phyloP scores from a whole-genome alignment of 257 asterid species.

The Gentiana dahurica region DNA sequence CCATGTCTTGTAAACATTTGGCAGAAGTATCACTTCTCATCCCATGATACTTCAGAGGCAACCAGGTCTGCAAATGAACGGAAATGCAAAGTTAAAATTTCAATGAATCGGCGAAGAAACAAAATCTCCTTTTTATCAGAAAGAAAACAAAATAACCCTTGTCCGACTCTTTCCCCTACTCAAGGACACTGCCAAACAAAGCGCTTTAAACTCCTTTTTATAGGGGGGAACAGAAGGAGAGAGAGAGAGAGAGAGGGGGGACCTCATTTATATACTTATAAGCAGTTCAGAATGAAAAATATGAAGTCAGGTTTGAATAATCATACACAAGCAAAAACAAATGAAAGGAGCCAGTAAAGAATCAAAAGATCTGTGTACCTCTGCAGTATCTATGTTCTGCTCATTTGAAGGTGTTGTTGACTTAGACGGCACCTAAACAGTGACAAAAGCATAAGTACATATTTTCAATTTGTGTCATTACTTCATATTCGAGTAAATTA shows the following conservation, averaged over 20 bases:
- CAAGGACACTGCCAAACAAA: no score
- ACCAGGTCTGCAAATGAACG: slow-evolving; percentile 47
- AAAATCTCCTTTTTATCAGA: no score
- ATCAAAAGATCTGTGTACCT: slow-evolving; percentile 30
- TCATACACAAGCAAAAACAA: background rate
- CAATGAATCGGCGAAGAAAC: no score
- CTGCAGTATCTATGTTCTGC: slow-evolving; percentile 31
- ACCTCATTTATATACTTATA: no score
- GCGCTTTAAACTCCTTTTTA: no score
- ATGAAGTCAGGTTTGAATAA: background rate
- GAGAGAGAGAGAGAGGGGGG: no score
- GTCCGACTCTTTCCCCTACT: no score
- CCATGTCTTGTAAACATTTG: slow-evolving; percentile 39
- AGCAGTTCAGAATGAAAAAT: background rate
- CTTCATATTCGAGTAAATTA: no score
- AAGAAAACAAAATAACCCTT: no score
- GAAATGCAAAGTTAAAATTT: slow-evolving; percentile 2
- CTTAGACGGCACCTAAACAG: slow-evolving; percentile 27
- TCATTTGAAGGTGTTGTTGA: slow-evolving; percentile 8
- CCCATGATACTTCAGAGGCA: slow-evolving; percentile 58
- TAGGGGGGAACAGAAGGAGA: no score
- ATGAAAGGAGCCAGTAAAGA: background rate
- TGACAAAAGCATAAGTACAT: background rate
- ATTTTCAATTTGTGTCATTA: no score
- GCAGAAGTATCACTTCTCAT: slow-evolving; percentile 44